Base-by-base conservation (phyloP, 1,284 basidiomycete genomes). In the Trametes sp. region DNA sequence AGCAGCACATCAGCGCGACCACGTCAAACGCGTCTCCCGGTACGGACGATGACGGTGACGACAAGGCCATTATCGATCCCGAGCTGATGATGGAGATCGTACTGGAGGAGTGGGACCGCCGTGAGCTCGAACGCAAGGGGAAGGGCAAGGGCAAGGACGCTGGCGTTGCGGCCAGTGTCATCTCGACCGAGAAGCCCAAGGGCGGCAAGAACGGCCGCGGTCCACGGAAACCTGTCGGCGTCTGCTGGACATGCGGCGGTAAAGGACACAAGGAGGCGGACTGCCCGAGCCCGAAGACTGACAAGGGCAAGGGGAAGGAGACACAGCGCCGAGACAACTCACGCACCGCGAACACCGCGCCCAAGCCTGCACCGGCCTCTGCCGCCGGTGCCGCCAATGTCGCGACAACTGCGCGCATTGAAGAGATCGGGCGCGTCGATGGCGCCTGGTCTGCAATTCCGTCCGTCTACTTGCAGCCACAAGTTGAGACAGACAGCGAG, bases 241-340 rank as follows among this genome's bases (percentile, higher is more conserved):
- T 56, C 5, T 63, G 59, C 54, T 64, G 58, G 58, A 60, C 46
- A 48, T 59, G 62, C 44, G 46, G 54, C 13, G 54, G 63, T 36
- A 57, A 54, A 23, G 59, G 59, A 6, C 59, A 57, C 45, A 35
- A 53, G 23, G 48, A 60, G 33, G 59, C 42, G 2, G n/a, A 41
- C 31, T 65, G 63, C 53, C 60, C 60, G 36, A 65, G 60, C 41
- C 60, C 63, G 19, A 62, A 58, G 60, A 31, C 23, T 19, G 23
- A 45, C 42, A 36, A 41, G 21, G 21, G 9, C 10, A 57, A 57
- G 46, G 46, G 45, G 49, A 44, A 52, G 21, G 49, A 46, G 14
- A 36, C 35, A 16, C 42, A 45, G 21, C 42, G 42, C 23, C 19
- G 21, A 19, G 23, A 23, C 21, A 45, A 45, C 38, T n/a, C n/a